These are phyloP conservation scores for Aaosphaeria arxii DNA, from an alignment of 2,329 filamentous ascomycete species.

Conservation along the genomic window DNA sequence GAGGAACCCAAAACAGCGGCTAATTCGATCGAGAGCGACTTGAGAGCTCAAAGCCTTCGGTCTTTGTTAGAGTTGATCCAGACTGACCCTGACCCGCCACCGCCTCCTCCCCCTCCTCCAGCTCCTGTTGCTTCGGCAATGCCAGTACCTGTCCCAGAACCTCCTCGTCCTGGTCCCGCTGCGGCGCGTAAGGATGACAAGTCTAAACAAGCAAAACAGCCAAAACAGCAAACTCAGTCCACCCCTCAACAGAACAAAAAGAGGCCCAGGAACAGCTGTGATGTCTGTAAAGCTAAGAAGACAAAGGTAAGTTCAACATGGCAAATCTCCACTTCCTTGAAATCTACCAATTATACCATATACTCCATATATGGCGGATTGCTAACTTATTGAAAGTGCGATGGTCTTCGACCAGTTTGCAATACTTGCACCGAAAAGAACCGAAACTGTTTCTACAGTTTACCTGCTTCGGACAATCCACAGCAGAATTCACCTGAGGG, in stretches of 20 bases:
- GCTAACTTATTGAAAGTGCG: slow-evolving; percentile 19
- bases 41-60: slow-evolving; percentile 34
- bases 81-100: slow-evolving; percentile 11
- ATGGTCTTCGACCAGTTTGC: slow-evolving; percentile 32
- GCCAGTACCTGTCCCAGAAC: neutral
- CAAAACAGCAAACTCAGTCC: slow-evolving; percentile 3
- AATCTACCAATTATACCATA: neutral
- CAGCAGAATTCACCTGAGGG: slow-evolving; percentile 5
- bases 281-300: slow-evolving; percentile 36
- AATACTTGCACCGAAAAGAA: slow-evolving; percentile 34
- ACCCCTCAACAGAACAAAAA: slow-evolving; percentile 8
- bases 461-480: slow-evolving; percentile 4
- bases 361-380: neutral
- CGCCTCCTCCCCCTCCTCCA: slow-evolving; percentile 5
- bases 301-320: slow-evolving; percentile 26
- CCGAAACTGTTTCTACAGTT: slow-evolving; percentile 31
- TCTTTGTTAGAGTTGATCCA: slow-evolving; percentile 37
- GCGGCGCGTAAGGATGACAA: neutral
- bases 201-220: neutral
- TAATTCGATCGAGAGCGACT: slow-evolving; percentile 38
- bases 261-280: slow-evolving; percentile 30
- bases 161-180: neutral
- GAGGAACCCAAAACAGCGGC: slow-evolving; percentile 23
- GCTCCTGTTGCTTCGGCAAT: slow-evolving; percentile 4
- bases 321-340: neutral